These are phyloP conservation scores for Aspergillus avenaceus DNA, from an alignment of 495 filamentous ascomycete genomes.

Conservation along the genomic window DNA sequence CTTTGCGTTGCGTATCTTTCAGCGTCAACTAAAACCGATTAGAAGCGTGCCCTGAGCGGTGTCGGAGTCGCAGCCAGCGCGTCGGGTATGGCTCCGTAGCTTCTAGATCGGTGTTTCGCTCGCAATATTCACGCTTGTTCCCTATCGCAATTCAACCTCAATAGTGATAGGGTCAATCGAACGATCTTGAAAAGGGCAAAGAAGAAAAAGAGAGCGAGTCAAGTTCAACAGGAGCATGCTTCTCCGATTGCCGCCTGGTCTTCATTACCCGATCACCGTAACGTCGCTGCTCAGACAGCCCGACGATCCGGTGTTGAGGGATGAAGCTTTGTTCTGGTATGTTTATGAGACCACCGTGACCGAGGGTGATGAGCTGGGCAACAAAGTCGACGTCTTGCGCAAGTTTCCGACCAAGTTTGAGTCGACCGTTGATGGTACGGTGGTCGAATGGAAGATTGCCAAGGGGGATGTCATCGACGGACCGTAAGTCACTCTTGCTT, in stretches of 20 bases:
- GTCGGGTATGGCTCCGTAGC: constrained; percentile 34
- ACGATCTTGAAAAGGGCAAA: constrained; percentile 7
- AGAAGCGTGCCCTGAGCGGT: background rate
- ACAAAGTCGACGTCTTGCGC: constrained; percentile 62
- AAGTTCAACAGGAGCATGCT: constrained; percentile 36
- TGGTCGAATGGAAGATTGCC: constrained; percentile 70
- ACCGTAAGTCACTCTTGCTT: constrained; percentile 27
- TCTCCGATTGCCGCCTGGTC: constrained; percentile 47
- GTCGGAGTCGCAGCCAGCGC: background rate
- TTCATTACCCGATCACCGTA: constrained; percentile 95
- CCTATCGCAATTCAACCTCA: constrained; percentile 1
- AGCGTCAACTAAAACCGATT: background rate
- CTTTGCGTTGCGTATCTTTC: background rate
- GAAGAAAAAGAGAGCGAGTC: constrained; percentile 6
- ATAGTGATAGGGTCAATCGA: constrained; percentile 11
- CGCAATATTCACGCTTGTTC: constrained; percentile 17
- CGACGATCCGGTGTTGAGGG: constrained; percentile 68
- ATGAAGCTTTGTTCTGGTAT: constrained; percentile 78
- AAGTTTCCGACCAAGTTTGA: constrained; percentile 74
- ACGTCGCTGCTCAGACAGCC: constrained; percentile 74
- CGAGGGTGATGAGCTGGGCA: constrained; percentile 67
- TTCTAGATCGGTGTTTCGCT: constrained; percentile 12
- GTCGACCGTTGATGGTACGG: constrained; percentile 71
- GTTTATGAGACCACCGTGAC: constrained; percentile 71
- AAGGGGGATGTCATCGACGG: constrained; percentile 65